Percentiles rank a stretch among this genome's conserved stretches.
These are phyloP conservation scores for Trichoderma sp. DNA, from an alignment of 2,329 filamentous ascomycete species.

Conservation along the genomic window DNA sequence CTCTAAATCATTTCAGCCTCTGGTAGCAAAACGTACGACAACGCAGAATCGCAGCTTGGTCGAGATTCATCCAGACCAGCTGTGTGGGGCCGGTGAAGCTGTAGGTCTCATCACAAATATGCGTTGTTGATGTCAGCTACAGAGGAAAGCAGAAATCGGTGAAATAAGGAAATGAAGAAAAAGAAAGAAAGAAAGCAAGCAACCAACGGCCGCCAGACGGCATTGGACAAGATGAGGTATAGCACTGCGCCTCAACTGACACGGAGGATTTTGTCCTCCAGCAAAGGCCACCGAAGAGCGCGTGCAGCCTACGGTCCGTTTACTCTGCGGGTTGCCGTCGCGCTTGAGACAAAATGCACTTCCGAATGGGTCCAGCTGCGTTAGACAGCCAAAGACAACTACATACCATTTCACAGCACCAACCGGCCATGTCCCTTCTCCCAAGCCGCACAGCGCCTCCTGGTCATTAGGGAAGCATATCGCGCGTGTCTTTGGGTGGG, in stretches of 20 bases:
- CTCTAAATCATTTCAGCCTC: conserved; percentile 1
- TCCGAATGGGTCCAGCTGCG: neutral
- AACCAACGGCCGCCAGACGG: neutral
- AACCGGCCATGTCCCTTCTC: neutral
- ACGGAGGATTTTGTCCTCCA: neutral
- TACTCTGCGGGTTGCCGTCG: conserved; percentile 5
- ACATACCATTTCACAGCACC: neutral
- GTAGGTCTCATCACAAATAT: neutral
- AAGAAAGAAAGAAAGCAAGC: neutral
- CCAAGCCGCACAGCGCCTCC: neutral
- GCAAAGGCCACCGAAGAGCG: neutral
- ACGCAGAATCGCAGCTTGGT: neutral
- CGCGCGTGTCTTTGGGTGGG: neutral
- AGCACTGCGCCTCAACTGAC: neutral
- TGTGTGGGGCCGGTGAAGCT: conserved; percentile 18
- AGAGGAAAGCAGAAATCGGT: neutral
- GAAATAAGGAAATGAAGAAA: neutral
- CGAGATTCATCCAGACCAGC: neutral
- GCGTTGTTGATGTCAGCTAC: neutral
- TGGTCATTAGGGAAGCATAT: neutral
- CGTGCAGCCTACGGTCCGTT: neutral
- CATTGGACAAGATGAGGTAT: neutral
- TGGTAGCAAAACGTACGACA: neutral
- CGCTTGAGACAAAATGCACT: neutral
- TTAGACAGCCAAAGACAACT: neutral